Evolutionary conservation across 148 eudicot species (phyloP).

Genomic region (Rhododendron molle): DNA sequence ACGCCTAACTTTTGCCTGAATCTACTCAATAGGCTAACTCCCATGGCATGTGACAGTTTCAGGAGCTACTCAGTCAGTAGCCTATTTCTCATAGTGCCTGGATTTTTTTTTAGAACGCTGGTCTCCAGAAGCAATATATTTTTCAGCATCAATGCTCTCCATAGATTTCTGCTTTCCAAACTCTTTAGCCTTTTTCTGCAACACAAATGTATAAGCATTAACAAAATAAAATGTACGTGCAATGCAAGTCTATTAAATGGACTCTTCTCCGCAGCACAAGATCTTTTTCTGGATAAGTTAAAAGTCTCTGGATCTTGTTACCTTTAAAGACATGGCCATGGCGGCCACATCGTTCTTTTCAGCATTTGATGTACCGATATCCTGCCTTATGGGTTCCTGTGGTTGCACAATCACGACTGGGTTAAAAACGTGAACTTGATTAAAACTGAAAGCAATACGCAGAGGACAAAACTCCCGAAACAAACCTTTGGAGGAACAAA

Average conservation of each 20-base stretch:
- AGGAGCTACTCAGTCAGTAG: not conserved
- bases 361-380: conserved; percentile 20
- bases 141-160: conserved; percentile 47
- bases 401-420: not conserved
- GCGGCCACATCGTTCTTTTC: conserved; percentile 41
- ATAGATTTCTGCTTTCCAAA: conserved; percentile 38
- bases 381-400: conserved; percentile 52
- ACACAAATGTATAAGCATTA: not conserved
- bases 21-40: not conserved
- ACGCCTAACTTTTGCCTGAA: not conserved
- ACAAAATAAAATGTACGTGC: not conserved
- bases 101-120: conserved; percentile 46
- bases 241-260: not conserved
- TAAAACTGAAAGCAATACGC: not conserved
- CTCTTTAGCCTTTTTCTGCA: conserved; percentile 79
- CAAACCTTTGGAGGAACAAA: conserved; percentile 84
- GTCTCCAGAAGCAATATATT: conserved; percentile 48
- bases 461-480: not conserved
- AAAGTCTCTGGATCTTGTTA: conserved; percentile 18
- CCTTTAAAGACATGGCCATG: conserved; percentile 71
- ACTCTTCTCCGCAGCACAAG: not conserved
- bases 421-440: not conserved
- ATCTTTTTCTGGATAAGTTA: not conserved
- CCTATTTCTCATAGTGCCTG: conserved; percentile 18
- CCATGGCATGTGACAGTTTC: not conserved